Evolutionary conservation across 2,329 filamentous ascomycete genomes (phyloP), one percentile per base, ranked within the genome.

Genomic region (Cryphonectria nitschkei): DNA sequence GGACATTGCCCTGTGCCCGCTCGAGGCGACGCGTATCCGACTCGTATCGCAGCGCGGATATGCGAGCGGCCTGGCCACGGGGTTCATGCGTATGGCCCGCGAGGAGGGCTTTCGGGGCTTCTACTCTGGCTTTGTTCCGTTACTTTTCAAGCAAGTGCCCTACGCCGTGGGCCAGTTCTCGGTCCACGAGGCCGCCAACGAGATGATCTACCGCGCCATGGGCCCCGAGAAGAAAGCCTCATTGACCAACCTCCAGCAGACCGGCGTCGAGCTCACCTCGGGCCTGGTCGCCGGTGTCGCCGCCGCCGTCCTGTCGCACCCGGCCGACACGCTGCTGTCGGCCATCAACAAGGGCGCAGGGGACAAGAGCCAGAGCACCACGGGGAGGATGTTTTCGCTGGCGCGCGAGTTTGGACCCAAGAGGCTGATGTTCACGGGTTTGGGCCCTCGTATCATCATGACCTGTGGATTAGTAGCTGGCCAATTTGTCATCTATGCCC

Each of bases 131-230:
- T 97, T 97, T 83, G 92, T 94, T 67, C 93, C 93, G 39, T 90
- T 95, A 76, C 86, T 94, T 74, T 94, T 93, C 84, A 95, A 95
- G 84, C 93, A 96, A 87, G 91, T 97, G 69, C 94, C 94, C 26
- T 97, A 97, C 85, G 97, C 94, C 75, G 94, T 97, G 83, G 90
- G 93, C 81, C 97, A 97, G 86, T 97, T 97, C 85, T 93, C 95
- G 76, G 94, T 95, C 69, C 96, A 93, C 86, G 94, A 97, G 85
- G 95, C 93, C 78, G 93, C 92, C 76, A 90, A 92, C 78, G 93
- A 97, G 83, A 79, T 87, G 75, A 88, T 95, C 81, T 97, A 90
- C 86, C 84, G 86, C 70, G 72, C 81, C 68, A 85, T 97, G 79
- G 92, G 95, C 78, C 85, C 83, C 19, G 84, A 87, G 76, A 81